Base-by-base conservation (phyloP, 1,284 basidiomycete genomes). In the Papiliotrema flavescens region DNA sequence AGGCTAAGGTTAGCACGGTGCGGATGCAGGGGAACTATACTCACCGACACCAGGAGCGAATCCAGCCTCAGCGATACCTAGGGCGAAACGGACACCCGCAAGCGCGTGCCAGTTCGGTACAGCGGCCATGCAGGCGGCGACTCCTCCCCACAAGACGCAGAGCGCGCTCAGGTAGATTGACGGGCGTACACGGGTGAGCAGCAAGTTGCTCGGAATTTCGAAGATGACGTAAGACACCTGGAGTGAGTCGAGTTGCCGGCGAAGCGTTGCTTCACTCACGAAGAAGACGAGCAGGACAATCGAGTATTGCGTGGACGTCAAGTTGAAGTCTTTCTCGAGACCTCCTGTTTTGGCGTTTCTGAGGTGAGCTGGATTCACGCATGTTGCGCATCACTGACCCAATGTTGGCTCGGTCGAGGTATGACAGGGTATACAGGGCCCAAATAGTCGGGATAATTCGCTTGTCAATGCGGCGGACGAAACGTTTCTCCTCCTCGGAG, bases 231-330 rank as follows among this genome's bases (percentile, higher is more conserved):
- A 71, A 26, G 62, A 65, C 54, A 68, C 59, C 58, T 69, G 63
- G 53, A 66, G 63, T 49, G 60, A 55, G 50, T 13, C 56, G n/a
- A 34, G 45, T 15, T 53, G 23, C 40, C 39, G 42, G 39, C 43
- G 43, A 43, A 44, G 49, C 19, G 43, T 55, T 46, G 17, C 53
- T 19, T 59, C 37, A 43, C 59, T 37, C 50, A 76, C 59, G 60
- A 69, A 60, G 58, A 67, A 50, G 48, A 64, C 54, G 44, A 75
- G 59, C 47, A 73, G 57, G 49, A 69, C 51, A 61, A 71, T 57
- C 0, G 71, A 74, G 61, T 76, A 76, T 49, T 76, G 68, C 24
- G 53, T 62, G n/a, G 72, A 74, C 2, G 71, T 75, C 35, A 76
- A 53, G 26, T 63, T 55, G 51, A 75, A 67, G 54, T 75, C 70